phyloP scores from a whole-genome alignment of 495 filamentous ascomycete genomes.

The Xylaria intraflava region DNA sequence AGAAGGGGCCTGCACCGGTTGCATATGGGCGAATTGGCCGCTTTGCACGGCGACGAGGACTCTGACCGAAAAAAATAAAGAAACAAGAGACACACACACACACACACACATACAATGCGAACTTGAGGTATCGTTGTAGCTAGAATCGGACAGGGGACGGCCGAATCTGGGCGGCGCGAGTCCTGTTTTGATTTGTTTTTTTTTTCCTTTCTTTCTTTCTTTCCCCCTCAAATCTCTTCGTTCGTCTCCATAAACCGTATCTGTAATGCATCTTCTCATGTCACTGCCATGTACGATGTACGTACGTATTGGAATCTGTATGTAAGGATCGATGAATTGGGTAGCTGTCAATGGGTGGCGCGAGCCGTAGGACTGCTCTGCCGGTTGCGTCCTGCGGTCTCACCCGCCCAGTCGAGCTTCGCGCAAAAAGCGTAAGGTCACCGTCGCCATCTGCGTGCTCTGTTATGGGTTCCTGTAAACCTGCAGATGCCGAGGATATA shows the following conservation, averaged over 20 bases:
- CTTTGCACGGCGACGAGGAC: constrained; percentile 12
- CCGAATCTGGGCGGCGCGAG: constrained; percentile 4
- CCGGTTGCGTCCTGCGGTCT: neutral
- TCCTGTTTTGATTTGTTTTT: too few relatives aligned
- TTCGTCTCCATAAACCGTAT: neutral
- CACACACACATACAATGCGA: too few relatives aligned
- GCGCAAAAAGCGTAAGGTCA: too few relatives aligned
- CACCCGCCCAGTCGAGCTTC: too few relatives aligned
- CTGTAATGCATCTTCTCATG: neutral
- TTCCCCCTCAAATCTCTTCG: neutral
- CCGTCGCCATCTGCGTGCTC: too few relatives aligned
- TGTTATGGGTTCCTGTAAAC: too few relatives aligned
- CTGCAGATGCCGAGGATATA: too few relatives aligned
- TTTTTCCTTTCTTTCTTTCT: too few relatives aligned
- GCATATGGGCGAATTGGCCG: constrained; percentile 13
- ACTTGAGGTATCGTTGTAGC: constrained; percentile 7
- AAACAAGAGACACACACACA: too few relatives aligned
- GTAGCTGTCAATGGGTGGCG: too few relatives aligned
- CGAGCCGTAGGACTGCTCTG: too few relatives aligned
- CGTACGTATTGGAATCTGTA: neutral
- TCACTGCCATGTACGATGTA: constrained; percentile 1
- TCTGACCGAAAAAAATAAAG: constrained; percentile 12
- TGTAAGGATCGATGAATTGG: neutral
- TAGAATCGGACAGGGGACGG: constrained; percentile 2
- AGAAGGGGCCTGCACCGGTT: constrained; percentile 10